phyloP scores from a whole-genome alignment of 1,284 basidiomycete genomes.

The Moesziomyces antarcticus region DNA sequence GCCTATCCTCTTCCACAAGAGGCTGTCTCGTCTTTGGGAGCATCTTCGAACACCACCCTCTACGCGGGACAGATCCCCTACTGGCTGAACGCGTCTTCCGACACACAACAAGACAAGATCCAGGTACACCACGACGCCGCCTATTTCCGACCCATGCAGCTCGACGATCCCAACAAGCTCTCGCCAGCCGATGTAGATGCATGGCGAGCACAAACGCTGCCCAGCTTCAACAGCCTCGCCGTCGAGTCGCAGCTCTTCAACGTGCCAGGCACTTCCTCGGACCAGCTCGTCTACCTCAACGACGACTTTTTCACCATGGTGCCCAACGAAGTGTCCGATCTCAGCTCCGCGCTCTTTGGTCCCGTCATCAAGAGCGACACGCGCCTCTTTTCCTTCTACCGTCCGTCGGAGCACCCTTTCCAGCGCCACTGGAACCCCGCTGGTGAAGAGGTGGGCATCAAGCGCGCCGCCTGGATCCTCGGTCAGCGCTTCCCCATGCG shows the following conservation, averaged over 20 bases:
- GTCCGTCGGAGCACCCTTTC: conserved; percentile 40
- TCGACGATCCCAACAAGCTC: neutral
- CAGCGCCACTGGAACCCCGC: conserved; percentile 51
- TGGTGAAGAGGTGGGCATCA: conserved; percentile 49
- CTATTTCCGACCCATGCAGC: conserved; percentile 35
- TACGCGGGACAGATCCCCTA: conserved; percentile 19
- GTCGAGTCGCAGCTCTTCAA: conserved; percentile 50
- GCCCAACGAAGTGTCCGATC: conserved; percentile 23
- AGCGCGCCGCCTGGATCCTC: conserved; percentile 42
- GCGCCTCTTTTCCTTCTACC: conserved; percentile 32
- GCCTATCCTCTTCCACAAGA: conserved; percentile 35
- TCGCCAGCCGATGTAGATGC: conserved; percentile 8
- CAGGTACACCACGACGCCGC: conserved; percentile 36
- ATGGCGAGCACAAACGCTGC: conserved; percentile 39
- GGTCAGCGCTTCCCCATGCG: conserved; percentile 68
- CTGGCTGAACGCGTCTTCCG: conserved; percentile 14
- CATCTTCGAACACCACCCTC: neutral
- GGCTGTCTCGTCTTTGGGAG: neutral
- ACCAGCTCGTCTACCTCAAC: conserved; percentile 48
- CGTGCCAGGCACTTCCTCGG: conserved; percentile 19
- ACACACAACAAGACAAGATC: neutral
- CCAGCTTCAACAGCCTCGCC: conserved; percentile 56
- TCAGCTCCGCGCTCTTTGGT: conserved; percentile 50
- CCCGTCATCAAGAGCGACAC: conserved; percentile 46
- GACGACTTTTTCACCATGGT: conserved; percentile 55